Percentiles rank a stretch among this genome's conserved stretches.
Evolutionary conservation across 2,329 filamentous ascomycete species (phyloP).

Genomic region (Aspergillus proliferans): DNA sequence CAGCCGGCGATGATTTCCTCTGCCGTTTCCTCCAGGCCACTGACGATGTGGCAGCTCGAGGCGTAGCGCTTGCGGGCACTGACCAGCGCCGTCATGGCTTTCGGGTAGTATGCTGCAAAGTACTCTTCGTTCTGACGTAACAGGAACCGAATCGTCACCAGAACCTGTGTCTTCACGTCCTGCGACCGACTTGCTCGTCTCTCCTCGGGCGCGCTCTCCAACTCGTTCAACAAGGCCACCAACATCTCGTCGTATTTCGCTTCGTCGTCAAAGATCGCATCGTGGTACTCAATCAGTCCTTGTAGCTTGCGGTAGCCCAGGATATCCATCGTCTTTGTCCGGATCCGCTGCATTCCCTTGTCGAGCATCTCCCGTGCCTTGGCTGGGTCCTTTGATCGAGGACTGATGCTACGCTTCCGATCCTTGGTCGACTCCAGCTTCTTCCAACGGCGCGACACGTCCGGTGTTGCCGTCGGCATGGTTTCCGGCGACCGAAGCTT

Average conservation of each 20-base stretch:
- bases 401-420: constrained; percentile 30
- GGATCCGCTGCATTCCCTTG: constrained; percentile 33
- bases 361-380: constrained; percentile 34
- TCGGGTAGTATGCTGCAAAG: constrained; percentile 30
- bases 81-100: constrained; percentile 31
- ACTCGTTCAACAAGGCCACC: constrained; percentile 30
- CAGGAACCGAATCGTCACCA: constrained; percentile 37
- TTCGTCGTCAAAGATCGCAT: constrained; percentile 29
- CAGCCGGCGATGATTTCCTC: constrained; percentile 30
- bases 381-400: constrained; percentile 32
- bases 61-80: constrained; percentile 33
- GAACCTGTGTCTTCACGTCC: constrained; percentile 39
- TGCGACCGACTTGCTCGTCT: constrained; percentile 20
- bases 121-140: constrained; percentile 29
- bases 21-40: constrained; percentile 33
- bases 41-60: constrained; percentile 35
- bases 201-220: constrained; percentile 28
- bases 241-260: constrained; percentile 34
- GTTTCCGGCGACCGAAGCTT: constrained; percentile 11
- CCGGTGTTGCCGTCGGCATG: constrained; percentile 3
- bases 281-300: constrained; percentile 32
- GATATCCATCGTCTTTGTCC: constrained; percentile 32
- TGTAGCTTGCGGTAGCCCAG: constrained; percentile 40
- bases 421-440: constrained; percentile 24
- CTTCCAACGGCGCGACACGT: constrained; percentile 21